These are phyloP conservation scores for Lanzia echinophila DNA, from an alignment of 2,329 filamentous ascomycete genomes.

Conservation along the genomic window DNA sequence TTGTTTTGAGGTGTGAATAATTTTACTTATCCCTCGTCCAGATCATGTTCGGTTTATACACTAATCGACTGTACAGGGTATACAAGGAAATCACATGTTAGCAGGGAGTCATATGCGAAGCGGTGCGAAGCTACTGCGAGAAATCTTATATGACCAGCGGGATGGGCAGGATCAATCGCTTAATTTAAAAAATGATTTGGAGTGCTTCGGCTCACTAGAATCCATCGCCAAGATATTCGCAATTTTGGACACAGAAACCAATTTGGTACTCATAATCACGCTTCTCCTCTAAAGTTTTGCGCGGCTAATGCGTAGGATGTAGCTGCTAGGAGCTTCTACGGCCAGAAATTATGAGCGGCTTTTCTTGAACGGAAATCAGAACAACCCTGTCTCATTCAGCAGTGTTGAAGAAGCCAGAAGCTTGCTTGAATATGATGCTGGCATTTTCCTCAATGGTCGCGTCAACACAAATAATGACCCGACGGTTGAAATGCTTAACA, in stretches of 20 bases:
- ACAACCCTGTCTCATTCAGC: constrained; percentile 5
- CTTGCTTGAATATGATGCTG: constrained; percentile 7
- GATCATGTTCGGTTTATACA: background rate
- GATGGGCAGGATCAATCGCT: background rate
- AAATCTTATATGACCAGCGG: constrained; percentile 8
- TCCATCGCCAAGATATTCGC: background rate
- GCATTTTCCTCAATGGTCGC: background rate
- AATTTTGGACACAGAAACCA: background rate
- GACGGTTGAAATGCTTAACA: background rate
- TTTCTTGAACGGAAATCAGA: background rate
- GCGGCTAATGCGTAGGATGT: background rate
- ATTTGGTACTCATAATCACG: background rate
- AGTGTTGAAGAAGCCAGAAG: constrained; percentile 12
- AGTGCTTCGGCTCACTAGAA: background rate
- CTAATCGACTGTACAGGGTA: constrained; percentile 13
- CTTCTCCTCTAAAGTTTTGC: background rate
- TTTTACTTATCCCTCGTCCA: background rate
- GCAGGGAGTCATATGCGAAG: constrained; percentile 12
- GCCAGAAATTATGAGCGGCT: background rate
- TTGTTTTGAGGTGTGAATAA: constrained; percentile 17
- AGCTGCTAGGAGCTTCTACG: background rate
- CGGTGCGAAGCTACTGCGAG: constrained; percentile 14
- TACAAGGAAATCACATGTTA: constrained; percentile 12
- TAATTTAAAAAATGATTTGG: too few relatives aligned
- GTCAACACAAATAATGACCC: background rate